Base-by-base conservation (phyloP, 176 grass and related monocot species). In the Dactylis glomerata region DNA sequence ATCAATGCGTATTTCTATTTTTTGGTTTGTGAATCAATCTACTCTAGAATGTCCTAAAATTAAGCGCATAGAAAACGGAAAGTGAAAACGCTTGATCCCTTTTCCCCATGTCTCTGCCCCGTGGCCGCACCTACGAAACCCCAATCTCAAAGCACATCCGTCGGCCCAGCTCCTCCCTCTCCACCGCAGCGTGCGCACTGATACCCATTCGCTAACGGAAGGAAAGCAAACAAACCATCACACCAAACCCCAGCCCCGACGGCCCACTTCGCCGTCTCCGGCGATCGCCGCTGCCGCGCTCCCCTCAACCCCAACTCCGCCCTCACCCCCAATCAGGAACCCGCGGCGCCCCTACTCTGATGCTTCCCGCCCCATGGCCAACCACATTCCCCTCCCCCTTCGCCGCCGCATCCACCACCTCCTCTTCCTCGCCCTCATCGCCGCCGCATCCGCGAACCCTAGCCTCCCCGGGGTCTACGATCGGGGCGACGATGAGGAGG, bases 351-450 rank as follows among this genome's bases (percentile, higher is more conserved):
- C 30, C 32, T 56, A 28, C 37, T 87, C 90, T 91, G 88, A 97
- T 97, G 95, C 91, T 91, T 89, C 82, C 78, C 82, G 30, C 72
- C 85, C 86, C 80, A 92, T 90, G 88, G 79, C 77, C 75, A 54
- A 73, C 84, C 71, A 85, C 62, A 91, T 89, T 91, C 62, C 70
- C 47, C 45, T 80, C 11, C 52, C 63, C 52, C 69, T 73, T n/a
- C 64, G 77, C 58, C 83, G 64, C 50, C 56, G 59, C 54, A 33
- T 81, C 78, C 47, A 52, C 69, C 42, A 20, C 77, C 76, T 88
- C 78, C 3, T 47, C 36, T 14, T 87, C 28, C 42, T 87, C 6
- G 22, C 65, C 33, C 63, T 85, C 34, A 69, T 89, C 73, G 56
- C 80, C 42, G 45, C 77, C 72, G 58, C 88, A 50, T 81, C 63